These are phyloP conservation scores for Beta macrorhiza DNA, from an alignment of 179 eudicot genomes.

Conservation along the genomic window DNA sequence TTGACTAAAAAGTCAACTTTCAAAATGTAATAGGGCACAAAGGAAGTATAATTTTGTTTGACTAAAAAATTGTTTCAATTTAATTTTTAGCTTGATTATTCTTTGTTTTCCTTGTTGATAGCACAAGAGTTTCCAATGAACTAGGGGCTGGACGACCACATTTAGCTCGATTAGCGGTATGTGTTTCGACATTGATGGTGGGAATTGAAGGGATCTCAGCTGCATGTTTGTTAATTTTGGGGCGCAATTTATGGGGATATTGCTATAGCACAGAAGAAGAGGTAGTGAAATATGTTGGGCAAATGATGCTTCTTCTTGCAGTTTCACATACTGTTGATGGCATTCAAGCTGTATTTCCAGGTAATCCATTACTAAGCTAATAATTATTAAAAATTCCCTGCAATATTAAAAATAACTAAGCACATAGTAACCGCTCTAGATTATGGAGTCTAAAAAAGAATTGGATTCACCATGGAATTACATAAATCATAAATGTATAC, in stretches of 20 bases:
- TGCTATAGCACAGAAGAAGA: conserved; percentile 64
- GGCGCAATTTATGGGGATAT: conserved; percentile 65
- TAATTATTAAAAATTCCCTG: neutral
- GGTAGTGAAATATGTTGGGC: conserved; percentile 63
- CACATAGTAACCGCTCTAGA: too few species aligned
- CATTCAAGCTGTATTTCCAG: conserved; percentile 69
- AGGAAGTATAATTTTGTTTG: neutral
- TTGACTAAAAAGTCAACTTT: too few species aligned
- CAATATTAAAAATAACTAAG: too few species aligned
- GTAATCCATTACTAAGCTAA: conserved; percentile 23
- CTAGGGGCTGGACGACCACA: conserved; percentile 72
- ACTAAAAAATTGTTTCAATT: too few species aligned
- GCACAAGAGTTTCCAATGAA: conserved; percentile 44
- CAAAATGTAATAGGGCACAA: neutral
- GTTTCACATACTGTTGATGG: conserved; percentile 64
- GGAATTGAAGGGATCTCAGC: conserved; percentile 47
- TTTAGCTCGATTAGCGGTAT: conserved; percentile 60
- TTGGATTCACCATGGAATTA: too few species aligned
- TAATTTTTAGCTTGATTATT: neutral
- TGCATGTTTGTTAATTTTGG: conserved; percentile 43
- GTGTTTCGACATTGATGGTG: conserved; percentile 31
- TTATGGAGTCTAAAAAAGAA: too few species aligned
- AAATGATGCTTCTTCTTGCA: conserved; percentile 73
- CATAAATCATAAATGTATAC: too few species aligned
- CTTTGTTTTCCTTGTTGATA: conserved; percentile 4